Percentiles rank a stretch among this genome's conserved stretches.
Evolutionary conservation across 225 moss, liverwort and hornwort species (phyloP).

Genomic region (Physcomitrellopsis africana): DNA sequence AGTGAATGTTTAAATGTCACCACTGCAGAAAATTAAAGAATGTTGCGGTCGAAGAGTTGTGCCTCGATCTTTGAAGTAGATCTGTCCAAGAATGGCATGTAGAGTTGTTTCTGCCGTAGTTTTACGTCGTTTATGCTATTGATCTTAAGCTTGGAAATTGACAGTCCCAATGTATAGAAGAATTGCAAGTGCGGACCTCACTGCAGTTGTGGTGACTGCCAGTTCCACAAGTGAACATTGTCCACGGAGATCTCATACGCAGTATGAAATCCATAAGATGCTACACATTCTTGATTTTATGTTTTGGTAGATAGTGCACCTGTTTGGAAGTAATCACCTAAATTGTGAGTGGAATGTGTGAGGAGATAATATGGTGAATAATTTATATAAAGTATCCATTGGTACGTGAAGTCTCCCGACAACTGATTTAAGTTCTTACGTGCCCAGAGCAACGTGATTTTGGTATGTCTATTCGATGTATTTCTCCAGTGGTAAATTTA

Average conservation of each 20-base stretch:
- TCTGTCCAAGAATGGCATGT: too few species aligned
- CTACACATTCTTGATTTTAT: slow-evolving; percentile 10
- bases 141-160: not conserved
- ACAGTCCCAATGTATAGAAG: slow-evolving; percentile 51
- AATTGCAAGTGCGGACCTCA: slow-evolving; percentile 59
- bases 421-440: not conserved
- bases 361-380: slow-evolving; percentile 31
- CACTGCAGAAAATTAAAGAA: too few species aligned
- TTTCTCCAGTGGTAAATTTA: too few species aligned
- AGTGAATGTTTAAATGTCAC: too few species aligned
- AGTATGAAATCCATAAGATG: not conserved
- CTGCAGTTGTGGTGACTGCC: slow-evolving; percentile 57
- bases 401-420: not conserved
- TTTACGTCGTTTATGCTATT: not conserved
- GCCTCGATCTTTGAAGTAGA: too few species aligned
- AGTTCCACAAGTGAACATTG: slow-evolving; percentile 43
- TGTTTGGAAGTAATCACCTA: slow-evolving; percentile 10
- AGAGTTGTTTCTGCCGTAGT: not conserved
- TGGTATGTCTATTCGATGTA: too few species aligned
- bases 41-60: too few species aligned
- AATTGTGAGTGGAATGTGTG: slow-evolving; percentile 16
- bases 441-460: too few species aligned
- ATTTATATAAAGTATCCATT: slow-evolving; percentile 8
- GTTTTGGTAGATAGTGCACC: slow-evolving; percentile 19
- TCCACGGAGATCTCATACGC: slow-evolving; percentile 1